Evolutionary conservation across 345 rosid species (phyloP), one percentile per base, ranked within the genome.

Genomic region (Hirschfeldia incana): DNA sequence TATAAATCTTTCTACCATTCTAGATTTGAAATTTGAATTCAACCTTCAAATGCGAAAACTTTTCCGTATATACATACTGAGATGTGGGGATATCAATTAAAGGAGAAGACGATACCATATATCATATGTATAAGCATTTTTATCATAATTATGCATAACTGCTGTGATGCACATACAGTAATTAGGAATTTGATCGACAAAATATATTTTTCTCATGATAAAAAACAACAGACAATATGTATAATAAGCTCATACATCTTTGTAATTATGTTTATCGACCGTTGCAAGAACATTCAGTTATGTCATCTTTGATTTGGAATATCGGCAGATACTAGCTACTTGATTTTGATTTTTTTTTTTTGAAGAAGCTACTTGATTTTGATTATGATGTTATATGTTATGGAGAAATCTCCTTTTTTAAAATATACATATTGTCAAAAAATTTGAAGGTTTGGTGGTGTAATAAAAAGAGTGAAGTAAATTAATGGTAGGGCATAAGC

Each of bases 21-120:
- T 12, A 36, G 6, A n/a, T 68, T 69, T 74, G 39, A 79, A 74
- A 4, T 68, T 79, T 74, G 78, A 68, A 74, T 61, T 68, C 39
- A 21, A 29, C 17, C 49, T 66, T 44, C 59, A 27, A 29, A 70
- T 70, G 70, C 26, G 30, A 34, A 72, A 53, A 53, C 12, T 29
- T 65, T 55, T 16, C 60, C 49, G 30, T 13, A 71, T 0, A 64
- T 55, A 21, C 21, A 51, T 72, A 74, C 10, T 64, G 65, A 30
- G 36, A 46, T 76, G 62, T 21, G 69, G 53, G 62, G 12, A 42
- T 30, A 29, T 60, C 12, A 42, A 33, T 3, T 46, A 8, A 46
- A 46, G 69, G 69, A 32, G 36, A 60, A 60, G 62, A 59, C 62
- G 63, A 44, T 49, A 69, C 10, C 71, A 32, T 63, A 17, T 32